A percentile compares a stretch with the other conserved stretches of the same genome.
Conservation (phyloP, 2,329 filamentous ascomycete genomes). For the Fusarium brachygibbosum region DNA sequence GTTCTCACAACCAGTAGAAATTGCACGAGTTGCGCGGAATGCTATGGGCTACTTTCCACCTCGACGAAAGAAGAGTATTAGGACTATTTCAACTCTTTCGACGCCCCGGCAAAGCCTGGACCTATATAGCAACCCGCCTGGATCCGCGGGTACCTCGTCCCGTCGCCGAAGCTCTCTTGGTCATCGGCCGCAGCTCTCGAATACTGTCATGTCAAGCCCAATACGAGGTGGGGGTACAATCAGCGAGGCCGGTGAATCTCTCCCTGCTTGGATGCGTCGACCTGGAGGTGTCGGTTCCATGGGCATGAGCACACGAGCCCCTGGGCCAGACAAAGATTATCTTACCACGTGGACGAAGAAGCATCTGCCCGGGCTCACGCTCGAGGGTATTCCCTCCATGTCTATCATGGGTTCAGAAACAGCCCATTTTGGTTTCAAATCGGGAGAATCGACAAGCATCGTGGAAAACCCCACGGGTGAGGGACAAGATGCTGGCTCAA, state of each 20-base stretch:
- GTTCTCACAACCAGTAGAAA: constrained; percentile 78
- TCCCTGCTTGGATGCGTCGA: constrained; percentile 77
- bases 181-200: constrained; percentile 52
- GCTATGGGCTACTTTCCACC: constrained; percentile 93
- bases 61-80: constrained; percentile 84
- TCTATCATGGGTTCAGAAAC: constrained; percentile 73
- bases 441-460: constrained; percentile 56
- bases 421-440: constrained; percentile 68
- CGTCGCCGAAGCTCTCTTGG: constrained; percentile 61
- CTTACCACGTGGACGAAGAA: constrained; percentile 87
- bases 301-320: constrained; percentile 75
- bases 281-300: constrained; percentile 92
- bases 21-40: constrained; percentile 84
- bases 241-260: constrained; percentile 56
- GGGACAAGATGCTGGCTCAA: constrained; percentile 58
- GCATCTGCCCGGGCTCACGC: constrained; percentile 83
- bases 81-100: constrained; percentile 73
- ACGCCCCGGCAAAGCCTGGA: constrained; percentile 78
- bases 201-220: constrained; percentile 54
- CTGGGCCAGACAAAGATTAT: constrained; percentile 86
- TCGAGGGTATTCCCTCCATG: constrained; percentile 76
- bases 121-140: constrained; percentile 61
- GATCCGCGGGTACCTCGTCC: constrained; percentile 54
- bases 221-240: constrained; percentile 51
- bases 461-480: constrained; percentile 67